Evolutionary conservation across 257 asterid genomes (phyloP), one percentile per base, ranked within the genome.

Genomic region (Nicotiana otophora): DNA sequence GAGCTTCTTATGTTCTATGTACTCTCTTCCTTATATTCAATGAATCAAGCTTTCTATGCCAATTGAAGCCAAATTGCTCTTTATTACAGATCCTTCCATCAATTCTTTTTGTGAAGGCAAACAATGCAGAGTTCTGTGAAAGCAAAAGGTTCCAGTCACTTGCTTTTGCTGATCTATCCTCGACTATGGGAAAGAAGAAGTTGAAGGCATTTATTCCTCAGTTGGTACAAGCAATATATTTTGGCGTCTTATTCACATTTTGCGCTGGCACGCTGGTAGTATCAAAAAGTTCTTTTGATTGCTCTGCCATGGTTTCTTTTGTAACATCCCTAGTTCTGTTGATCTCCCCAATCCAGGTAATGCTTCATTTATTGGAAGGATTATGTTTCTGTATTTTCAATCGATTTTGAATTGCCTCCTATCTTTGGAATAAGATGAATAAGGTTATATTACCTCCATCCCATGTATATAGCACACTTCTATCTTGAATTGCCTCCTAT

Each of bases 191-290:
- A 81, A 95, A 94, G 90, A 95, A 94, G 89, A 95, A 92, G 82
- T 85, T 88, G 96, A 95, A 95, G 91, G 90, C 92, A 74, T 88
- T 95, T 81, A 91, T 95, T 83, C 99, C 99, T 84, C 99, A 94
- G 83, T 87, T 92, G 81, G 89, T 95, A 36, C 98, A 91, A 42
- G 80, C 85, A 57, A 88, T 91, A 85, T 92, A 91, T 86, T 89
- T 87, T 75, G 98, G 96, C 86, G 86, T 84, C 62, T 82, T 95
- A 74, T 85, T 90, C 85, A 78, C 87, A 78, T 86, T 92, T 82
- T 89, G 92, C 83, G 91, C 90, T 84, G 86, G 86, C 86, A 90
- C 96, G 8, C 62, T 91, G 82, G 84, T 87, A 17, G 84, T 89
- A 77, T 93, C 99, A 81, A 90, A 91, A 75, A 92, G 92, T 82